These are phyloP conservation scores for Entomortierella parvispora DNA, from an alignment of 192 early-diverging fungal genomes.

Conservation along the genomic window DNA sequence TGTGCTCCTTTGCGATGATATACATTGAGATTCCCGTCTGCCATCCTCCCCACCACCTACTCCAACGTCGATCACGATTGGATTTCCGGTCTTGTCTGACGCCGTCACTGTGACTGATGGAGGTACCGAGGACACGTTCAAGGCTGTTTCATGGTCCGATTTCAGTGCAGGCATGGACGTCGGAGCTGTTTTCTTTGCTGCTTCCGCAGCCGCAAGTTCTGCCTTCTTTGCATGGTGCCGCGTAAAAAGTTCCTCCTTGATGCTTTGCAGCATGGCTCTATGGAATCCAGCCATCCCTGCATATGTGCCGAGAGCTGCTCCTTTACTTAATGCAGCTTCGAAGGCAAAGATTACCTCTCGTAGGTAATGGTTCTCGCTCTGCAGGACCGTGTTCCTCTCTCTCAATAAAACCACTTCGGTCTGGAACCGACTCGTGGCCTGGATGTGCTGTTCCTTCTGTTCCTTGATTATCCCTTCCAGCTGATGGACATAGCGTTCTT, in stretches of 20 bases:
- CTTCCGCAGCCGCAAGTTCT: neutral
- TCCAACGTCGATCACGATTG: no score
- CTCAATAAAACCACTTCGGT: slow-evolving; percentile 45
- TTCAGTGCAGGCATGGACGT: no score
- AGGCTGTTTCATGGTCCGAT: no score
- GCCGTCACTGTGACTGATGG: no score
- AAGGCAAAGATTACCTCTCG: slow-evolving; percentile 55
- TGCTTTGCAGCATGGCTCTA: slow-evolving; percentile 16
- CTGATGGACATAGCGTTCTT: slow-evolving; percentile 76
- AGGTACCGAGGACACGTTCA: no score
- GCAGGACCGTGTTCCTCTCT: slow-evolving; percentile 22
- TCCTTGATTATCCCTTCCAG: slow-evolving; percentile 78
- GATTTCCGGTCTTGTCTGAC: no score
- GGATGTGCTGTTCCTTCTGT: slow-evolving; percentile 66
- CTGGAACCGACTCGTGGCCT: slow-evolving; percentile 37
- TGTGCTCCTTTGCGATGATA: no score
- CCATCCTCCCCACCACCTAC: no score
- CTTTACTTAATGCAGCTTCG: slow-evolving; percentile 42
- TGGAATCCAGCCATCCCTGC: neutral
- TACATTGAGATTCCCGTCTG: no score
- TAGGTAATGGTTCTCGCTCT: slow-evolving; percentile 55
- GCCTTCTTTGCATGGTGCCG: slow-evolving; percentile 25
- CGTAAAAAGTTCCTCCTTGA: slow-evolving; percentile 35
- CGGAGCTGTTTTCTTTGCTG: neutral
- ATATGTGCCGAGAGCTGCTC: neutral